Percentiles rank a stretch among this genome's conserved stretches.
Evolutionary conservation across 2,329 filamentous ascomycete species (phyloP).

Genomic region (Monosporascus sp.): DNA sequence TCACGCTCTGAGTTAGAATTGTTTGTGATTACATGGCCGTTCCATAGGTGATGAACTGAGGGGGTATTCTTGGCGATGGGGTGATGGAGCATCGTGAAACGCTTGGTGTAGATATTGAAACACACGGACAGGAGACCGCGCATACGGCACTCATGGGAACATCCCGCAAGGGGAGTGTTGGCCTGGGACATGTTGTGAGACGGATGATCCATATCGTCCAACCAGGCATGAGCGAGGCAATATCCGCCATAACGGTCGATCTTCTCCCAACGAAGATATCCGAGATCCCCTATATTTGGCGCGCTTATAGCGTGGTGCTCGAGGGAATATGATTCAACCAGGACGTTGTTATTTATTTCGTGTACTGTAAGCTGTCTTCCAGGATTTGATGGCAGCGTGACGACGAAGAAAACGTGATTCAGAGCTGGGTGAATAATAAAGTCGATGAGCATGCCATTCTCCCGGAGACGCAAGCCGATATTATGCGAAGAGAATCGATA

Average conservation of each 20-base stretch:
- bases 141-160: constrained; percentile 6
- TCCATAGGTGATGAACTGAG: background rate
- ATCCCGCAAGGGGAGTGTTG: background rate
- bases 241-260: constrained; percentile 24
- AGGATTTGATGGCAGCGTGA: constrained; percentile 13
- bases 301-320: constrained; percentile 11
- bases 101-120: constrained; percentile 27
- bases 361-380: constrained; percentile 16
- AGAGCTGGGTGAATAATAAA: constrained; percentile 22
- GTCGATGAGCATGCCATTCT: constrained; percentile 17
- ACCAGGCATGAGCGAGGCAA: constrained; percentile 18
- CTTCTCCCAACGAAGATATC: constrained; percentile 24
- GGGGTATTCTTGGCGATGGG: constrained; percentile 1
- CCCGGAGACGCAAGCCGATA: constrained; percentile 12
- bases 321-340: constrained; percentile 15
- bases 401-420: constrained; percentile 19
- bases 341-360: constrained; percentile 16
- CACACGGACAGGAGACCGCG: constrained; percentile 18
- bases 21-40: background rate
- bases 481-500: constrained; percentile 9
- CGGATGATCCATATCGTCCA: constrained; percentile 5
- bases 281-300: constrained; percentile 10
- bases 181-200: constrained; percentile 3
- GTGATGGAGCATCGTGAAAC: constrained; percentile 20
- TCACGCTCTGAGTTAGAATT: background rate